A percentile compares a stretch with the other conserved stretches of the same genome.
Evolutionary conservation across 176 grass and related monocot genomes (phyloP).

Genomic region (Triticum timopheevii): DNA sequence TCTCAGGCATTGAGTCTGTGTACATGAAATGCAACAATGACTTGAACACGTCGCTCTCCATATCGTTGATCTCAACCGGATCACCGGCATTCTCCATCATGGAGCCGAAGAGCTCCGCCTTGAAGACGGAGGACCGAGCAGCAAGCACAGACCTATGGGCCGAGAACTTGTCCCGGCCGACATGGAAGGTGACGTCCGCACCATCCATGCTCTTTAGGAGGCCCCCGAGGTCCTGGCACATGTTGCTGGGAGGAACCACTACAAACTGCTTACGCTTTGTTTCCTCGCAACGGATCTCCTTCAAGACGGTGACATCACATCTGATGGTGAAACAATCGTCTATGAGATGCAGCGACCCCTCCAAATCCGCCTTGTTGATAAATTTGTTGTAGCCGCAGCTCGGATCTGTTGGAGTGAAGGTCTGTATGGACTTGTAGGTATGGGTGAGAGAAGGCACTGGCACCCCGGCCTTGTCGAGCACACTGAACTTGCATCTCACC

Average conservation of each 20-base stretch:
- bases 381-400: background rate
- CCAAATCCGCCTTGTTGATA: background rate
- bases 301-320: background rate
- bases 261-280: background rate
- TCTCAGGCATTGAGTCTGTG: too few species aligned
- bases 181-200: background rate
- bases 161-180: background rate
- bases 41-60: background rate
- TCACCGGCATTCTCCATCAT: background rate
- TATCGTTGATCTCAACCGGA: background rate
- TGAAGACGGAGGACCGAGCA: slow-evolving; percentile 1
- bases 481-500: background rate
- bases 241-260: background rate
- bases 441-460: background rate
- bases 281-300: background rate
- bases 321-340: background rate
- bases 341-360: background rate
- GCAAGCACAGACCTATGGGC: background rate
- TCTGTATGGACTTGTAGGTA: background rate
- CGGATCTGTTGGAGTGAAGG: background rate
- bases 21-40: background rate
- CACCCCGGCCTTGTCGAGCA: background rate
- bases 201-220: background rate
- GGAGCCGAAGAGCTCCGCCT: background rate
- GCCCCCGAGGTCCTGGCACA: background rate